Conservation (phyloP, 2,329 filamentous ascomycete species). For the Scedosporium apiospermum region DNA sequence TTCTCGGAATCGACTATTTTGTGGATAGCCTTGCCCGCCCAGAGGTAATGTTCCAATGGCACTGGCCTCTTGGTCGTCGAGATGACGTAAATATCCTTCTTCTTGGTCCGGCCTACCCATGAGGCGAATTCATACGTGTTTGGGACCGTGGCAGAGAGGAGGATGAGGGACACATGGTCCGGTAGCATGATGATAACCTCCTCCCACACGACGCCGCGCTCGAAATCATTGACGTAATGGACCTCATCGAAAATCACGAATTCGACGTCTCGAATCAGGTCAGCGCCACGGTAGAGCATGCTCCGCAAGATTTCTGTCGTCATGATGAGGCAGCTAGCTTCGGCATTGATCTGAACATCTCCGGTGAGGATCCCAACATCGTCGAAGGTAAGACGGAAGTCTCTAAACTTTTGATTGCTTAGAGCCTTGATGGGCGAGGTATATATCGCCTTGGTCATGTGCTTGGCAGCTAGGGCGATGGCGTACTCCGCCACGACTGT, state of each 20-base stretch:
- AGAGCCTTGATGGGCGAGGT: slow-evolving; percentile 97
- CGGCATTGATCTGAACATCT: slow-evolving; percentile 94
- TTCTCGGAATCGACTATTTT: slow-evolving; percentile 94
- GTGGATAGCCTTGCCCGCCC: slow-evolving; percentile 85
- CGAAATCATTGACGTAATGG: slow-evolving; percentile 94
- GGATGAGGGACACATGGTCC: slow-evolving; percentile 89
- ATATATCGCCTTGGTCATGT: slow-evolving; percentile 99
- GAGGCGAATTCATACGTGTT: slow-evolving; percentile 98
- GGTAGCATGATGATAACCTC: slow-evolving; percentile 99
- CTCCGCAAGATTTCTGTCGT: slow-evolving; percentile 96
- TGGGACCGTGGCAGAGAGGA: slow-evolving; percentile 91
- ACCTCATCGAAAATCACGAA: slow-evolving; percentile 99
- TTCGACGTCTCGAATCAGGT: slow-evolving; percentile 92
- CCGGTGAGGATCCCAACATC: slow-evolving; percentile 96
- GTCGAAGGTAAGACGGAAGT: slow-evolving; percentile 83
- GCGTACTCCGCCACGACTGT: slow-evolving; percentile 98
- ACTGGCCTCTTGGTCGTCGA: slow-evolving; percentile 93
- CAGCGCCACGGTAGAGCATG: slow-evolving; percentile 95
- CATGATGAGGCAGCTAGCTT: slow-evolving; percentile 98
- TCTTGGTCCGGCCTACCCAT: slow-evolving; percentile 96
- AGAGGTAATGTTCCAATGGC: slow-evolving; percentile 90
- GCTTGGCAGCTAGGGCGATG: slow-evolving; percentile 89
- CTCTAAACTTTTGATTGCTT: slow-evolving; percentile 97
- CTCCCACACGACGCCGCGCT: slow-evolving; percentile 97
- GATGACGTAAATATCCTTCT: slow-evolving; percentile 98